Evolutionary conservation across 1,139 yeast genomes (phyloP), one percentile per base, ranked within the genome.

Genomic region (Hansenula lynferdii): DNA sequence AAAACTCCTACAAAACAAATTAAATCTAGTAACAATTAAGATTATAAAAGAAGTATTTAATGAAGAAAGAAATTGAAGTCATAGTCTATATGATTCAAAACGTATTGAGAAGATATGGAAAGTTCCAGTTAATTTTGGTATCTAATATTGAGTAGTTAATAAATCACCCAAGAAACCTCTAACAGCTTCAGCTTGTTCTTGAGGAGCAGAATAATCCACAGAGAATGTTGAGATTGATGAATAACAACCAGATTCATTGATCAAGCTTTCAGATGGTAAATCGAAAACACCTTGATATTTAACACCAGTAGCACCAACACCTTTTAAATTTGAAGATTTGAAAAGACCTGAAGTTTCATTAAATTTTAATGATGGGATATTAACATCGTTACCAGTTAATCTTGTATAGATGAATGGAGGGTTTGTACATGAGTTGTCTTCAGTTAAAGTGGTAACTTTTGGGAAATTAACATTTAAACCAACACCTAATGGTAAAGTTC

Each of bases 391-490:
- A 20, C 75, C 72, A 22, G 71, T 53, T 38, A 71, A 40, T 47
- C 75, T 62, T 20, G 75, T 55, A 39, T 57, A 60, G 26, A 61
- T 57, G 56, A 64, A 72, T 26, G 47, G 49, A 16, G 75, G 75
- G 39, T 61, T 57, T 29, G 53, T 44, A 54, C 77, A 73, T n/a
- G 27, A 15, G 20, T 57, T 56, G 28, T 56, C 51, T 20, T 42
- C 33, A 14, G 61, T 50, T 28, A 58, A 59, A 42, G 58, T 43
- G 2, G 72, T 71, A 23, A 67, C 74, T 19, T 54, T 54, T 34
- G 77, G 77, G 56, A 71, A 61, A 57, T 72, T 72, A 40, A 73
- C 70, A 47, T 69, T 70, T 38, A 73, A 40, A 35, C 77, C 77
- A 28, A 65, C 62, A 37, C 71, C 69, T 38, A 60, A 42, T 20